Evolutionary conservation across 2,329 filamentous ascomycete species (phyloP).

Genomic region (Arthrinium puccinioides): DNA sequence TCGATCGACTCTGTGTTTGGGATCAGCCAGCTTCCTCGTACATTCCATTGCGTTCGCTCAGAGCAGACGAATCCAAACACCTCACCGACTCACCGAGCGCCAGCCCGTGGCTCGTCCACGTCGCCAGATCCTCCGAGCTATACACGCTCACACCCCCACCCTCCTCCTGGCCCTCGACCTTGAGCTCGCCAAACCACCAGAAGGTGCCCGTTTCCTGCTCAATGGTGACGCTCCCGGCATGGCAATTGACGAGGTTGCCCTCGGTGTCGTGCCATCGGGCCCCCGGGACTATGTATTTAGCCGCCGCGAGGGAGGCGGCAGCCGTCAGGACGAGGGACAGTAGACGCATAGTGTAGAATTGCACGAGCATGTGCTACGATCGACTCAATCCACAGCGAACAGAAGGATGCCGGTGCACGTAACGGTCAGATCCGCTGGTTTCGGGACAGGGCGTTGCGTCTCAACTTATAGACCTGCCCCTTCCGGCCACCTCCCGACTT

Average conservation of each 20-base stretch:
- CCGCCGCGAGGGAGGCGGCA: conserved; percentile 16
- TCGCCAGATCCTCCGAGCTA: conserved; percentile 53
- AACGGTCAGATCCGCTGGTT: too few relatives aligned
- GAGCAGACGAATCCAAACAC: too few relatives aligned
- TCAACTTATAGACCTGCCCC: too few relatives aligned
- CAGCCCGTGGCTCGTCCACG: conserved; percentile 50
- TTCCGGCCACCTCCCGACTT: too few relatives aligned
- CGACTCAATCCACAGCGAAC: too few relatives aligned
- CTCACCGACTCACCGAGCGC: conserved; percentile 45
- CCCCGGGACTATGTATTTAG: conserved; percentile 55
- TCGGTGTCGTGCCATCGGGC: conserved; percentile 54
- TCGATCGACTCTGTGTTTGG: conserved; percentile 36
- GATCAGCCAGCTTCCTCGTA: background rate
- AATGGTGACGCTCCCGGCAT: conserved; percentile 49
- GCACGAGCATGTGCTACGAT: too few relatives aligned
- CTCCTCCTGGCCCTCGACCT: conserved; percentile 48
- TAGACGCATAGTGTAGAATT: too few relatives aligned
- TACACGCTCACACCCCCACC: conserved; percentile 55
- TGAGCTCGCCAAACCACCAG: conserved; percentile 57
- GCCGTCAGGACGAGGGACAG: too few relatives aligned
- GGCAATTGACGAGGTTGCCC: conserved; percentile 53
- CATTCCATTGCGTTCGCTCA: background rate
- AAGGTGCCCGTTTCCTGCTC: conserved; percentile 47
- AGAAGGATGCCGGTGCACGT: too few relatives aligned
- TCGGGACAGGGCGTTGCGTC: too few relatives aligned